phyloP scores from a whole-genome alignment of 2,329 filamentous ascomycete species.

The Chrysoporthe deuterocubensis region DNA sequence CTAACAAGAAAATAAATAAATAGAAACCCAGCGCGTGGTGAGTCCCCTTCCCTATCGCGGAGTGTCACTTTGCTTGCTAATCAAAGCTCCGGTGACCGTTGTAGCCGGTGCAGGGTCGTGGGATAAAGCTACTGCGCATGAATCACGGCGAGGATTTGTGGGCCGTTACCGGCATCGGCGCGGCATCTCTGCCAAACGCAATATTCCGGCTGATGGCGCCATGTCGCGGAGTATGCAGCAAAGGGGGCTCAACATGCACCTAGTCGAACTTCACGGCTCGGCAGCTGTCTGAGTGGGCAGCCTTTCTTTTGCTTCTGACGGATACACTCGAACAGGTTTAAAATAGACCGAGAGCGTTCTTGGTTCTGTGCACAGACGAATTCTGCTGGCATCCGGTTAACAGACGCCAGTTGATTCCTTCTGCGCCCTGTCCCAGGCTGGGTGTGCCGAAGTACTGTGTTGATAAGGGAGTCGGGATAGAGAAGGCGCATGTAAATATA shows the following conservation, averaged over 20 bases:
- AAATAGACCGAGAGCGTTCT: too few species aligned
- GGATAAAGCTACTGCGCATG: not conserved
- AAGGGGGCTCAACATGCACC: conserved; percentile 7
- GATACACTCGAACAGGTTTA: too few species aligned
- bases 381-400: too few species aligned
- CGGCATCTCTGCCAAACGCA: conserved; percentile 9
- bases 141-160: not conserved
- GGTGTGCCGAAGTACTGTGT: too few species aligned
- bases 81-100: not conserved
- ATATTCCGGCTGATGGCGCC: conserved; percentile 10
- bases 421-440: too few species aligned
- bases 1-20: not conserved
- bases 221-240: conserved; percentile 10
- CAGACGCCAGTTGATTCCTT: too few species aligned
- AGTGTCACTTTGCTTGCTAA: not conserved
- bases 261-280: conserved; percentile 9
- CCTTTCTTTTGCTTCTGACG: too few species aligned
- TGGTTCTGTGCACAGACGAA: too few species aligned
- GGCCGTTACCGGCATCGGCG: conserved; percentile 18
- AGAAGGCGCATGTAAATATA: not conserved
- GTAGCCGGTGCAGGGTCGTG: not conserved
- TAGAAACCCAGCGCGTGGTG: not conserved
- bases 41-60: not conserved
- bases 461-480: too few species aligned
- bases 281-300: not conserved